Evolutionary conservation across 176 grass and related monocot genomes (phyloP).

Genomic region (Hsuehochloa calcarea): DNA sequence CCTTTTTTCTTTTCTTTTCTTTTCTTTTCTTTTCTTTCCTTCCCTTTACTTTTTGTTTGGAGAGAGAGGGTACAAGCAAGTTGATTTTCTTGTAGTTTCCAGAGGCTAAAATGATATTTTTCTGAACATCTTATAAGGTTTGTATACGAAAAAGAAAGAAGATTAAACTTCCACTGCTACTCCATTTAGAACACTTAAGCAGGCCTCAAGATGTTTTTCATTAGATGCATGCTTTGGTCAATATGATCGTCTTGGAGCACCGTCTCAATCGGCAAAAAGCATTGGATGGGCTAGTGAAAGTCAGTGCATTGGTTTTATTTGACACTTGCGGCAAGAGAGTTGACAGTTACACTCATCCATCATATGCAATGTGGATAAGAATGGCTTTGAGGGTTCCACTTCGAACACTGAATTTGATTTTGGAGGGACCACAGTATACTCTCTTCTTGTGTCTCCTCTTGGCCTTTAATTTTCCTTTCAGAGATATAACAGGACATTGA

Average conservation of each 20-base stretch:
- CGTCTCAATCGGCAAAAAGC: constrained; percentile 38
- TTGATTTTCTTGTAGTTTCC: neutral
- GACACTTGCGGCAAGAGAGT: neutral
- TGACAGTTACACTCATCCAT: constrained; percentile 23
- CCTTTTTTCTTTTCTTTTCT: neutral
- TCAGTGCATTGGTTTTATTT: constrained; percentile 25
- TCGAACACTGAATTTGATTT: neutral
- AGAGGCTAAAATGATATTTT: neutral
- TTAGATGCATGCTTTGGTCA: neutral
- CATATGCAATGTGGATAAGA: constrained; percentile 15
- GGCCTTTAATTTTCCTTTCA: neutral
- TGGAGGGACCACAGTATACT: constrained; percentile 28
- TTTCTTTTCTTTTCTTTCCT: too few species aligned
- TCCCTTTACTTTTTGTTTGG: too few species aligned
- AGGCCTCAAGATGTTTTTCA: neutral
- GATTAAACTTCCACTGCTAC: neutral
- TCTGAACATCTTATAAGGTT: neutral
- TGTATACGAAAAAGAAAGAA: neutral
- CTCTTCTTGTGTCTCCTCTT: neutral
- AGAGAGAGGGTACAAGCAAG: neutral
- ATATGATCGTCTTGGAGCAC: neutral
- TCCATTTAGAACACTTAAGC: neutral
- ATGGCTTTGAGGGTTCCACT: constrained; percentile 22
- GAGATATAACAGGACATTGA: neutral
- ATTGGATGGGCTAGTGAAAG: constrained; percentile 6